Conservation (phyloP, 306 rosid genomes). For the Quercus variabilis region DNA sequence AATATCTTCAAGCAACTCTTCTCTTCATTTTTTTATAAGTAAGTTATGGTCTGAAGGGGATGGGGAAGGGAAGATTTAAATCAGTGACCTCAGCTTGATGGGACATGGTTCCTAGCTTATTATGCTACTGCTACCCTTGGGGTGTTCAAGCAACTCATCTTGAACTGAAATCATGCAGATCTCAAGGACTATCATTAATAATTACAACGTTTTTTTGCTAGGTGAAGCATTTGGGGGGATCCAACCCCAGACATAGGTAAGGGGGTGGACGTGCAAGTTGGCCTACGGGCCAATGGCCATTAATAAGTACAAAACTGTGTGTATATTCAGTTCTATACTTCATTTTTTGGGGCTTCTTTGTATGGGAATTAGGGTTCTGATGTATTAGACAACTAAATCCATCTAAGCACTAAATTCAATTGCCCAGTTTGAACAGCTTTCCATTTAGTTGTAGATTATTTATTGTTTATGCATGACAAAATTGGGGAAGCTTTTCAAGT, state of each 20-base stretch:
- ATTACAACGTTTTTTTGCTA: too few relatives aligned
- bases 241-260: too few relatives aligned
- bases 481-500: not conserved
- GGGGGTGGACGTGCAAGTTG: too few relatives aligned
- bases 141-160: conserved; percentile 3
- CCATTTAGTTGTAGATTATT: not conserved
- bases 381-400: not conserved
- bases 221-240: too few relatives aligned
- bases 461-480: not conserved
- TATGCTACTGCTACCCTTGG: too few relatives aligned
- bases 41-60: too few relatives aligned
- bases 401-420: not conserved
- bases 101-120: too few relatives aligned
- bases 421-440: not conserved
- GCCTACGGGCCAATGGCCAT: not conserved
- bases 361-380: not conserved
- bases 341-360: not conserved
- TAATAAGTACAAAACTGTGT: not conserved
- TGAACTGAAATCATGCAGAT: not conserved
- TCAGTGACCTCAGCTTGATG: too few relatives aligned
- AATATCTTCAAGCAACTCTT: conserved; percentile 18
- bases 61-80: too few relatives aligned
- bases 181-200: not conserved
- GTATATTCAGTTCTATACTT: not conserved
- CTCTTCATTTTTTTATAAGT: not conserved